These are phyloP conservation scores for Cairneyella variabilis DNA, from an alignment of 495 filamentous ascomycete genomes.

Conservation along the genomic window DNA sequence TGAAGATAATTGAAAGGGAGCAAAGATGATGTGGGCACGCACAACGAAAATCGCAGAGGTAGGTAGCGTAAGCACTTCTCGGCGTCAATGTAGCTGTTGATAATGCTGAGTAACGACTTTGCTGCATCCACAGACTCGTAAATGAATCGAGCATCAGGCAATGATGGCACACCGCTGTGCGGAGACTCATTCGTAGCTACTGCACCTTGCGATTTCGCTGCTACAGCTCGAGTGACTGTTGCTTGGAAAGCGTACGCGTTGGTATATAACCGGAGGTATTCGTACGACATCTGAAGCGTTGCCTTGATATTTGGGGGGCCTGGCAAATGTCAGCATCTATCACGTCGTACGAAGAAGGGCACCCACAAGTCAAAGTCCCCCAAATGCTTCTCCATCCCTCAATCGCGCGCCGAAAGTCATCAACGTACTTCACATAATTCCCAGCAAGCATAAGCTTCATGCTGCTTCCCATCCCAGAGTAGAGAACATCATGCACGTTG, in stretches of 20 bases:
- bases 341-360: conserved; percentile 16
- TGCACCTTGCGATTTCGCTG: conserved; percentile 36
- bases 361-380: conserved; percentile 53
- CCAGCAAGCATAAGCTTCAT: conserved; percentile 59
- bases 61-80: conserved; percentile 53
- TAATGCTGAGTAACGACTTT: conserved; percentile 49
- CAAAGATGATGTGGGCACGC: conserved; percentile 18
- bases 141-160: conserved; percentile 55
- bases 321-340: conserved; percentile 12
- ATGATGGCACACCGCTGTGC: conserved; percentile 50
- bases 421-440: conserved; percentile 63
- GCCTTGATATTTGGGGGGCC: conserved; percentile 54
- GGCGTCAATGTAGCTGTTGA: conserved; percentile 49
- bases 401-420: conserved; percentile 58
- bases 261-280: conserved; percentile 58
- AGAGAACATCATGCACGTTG: conserved; percentile 61
- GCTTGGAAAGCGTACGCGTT: conserved; percentile 64
- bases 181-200: conserved; percentile 31
- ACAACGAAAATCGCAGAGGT: conserved; percentile 54
- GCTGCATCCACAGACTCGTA: conserved; percentile 56
- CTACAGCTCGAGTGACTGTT: conserved; percentile 52
- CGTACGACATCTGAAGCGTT: conserved; percentile 56
- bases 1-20: not conserved
- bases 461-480: conserved; percentile 58
- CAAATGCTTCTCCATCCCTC: conserved; percentile 59